These are phyloP conservation scores for Xylaria sp. DNA, from an alignment of 2,329 filamentous ascomycete genomes.

Conservation along the genomic window DNA sequence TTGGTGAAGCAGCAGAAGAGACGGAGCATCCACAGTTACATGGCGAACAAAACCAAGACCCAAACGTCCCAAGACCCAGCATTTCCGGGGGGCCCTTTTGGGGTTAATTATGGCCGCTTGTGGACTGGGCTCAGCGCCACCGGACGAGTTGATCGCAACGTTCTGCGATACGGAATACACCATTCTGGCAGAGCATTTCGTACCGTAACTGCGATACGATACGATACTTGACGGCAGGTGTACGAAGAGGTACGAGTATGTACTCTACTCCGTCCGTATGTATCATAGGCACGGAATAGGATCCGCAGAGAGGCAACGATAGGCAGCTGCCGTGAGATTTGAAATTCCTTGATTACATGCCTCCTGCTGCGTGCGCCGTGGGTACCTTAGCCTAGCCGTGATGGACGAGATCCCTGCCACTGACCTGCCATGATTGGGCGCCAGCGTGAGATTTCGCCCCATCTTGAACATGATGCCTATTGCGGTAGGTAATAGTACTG, in stretches of 20 bases:
- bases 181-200: too few species aligned
- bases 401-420: not conserved
- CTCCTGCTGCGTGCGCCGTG: slow-evolving; percentile 3
- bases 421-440: not conserved
- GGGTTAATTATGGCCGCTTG: slow-evolving; percentile 25
- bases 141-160: slow-evolving; percentile 23
- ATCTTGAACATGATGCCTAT: slow-evolving; percentile 8
- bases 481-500: not conserved
- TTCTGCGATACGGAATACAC: not conserved
- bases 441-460: not conserved
- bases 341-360: slow-evolving; percentile 11
- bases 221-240: too few species aligned
- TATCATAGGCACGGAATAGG: too few species aligned
- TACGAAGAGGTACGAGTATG: too few species aligned
- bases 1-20: slow-evolving; percentile 8
- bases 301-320: not conserved
- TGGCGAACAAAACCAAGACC: slow-evolving; percentile 5
- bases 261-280: too few species aligned
- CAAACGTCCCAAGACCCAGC: slow-evolving; percentile 1
- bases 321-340: not conserved
- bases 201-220: too few species aligned
- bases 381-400: slow-evolving; percentile 5
- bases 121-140: slow-evolving; percentile 25
- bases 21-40: too few species aligned
- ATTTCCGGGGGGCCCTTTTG: slow-evolving; percentile 22